These are phyloP conservation scores for Luffa acutangula DNA, from an alignment of 306 rosid genomes.

Conservation along the genomic window DNA sequence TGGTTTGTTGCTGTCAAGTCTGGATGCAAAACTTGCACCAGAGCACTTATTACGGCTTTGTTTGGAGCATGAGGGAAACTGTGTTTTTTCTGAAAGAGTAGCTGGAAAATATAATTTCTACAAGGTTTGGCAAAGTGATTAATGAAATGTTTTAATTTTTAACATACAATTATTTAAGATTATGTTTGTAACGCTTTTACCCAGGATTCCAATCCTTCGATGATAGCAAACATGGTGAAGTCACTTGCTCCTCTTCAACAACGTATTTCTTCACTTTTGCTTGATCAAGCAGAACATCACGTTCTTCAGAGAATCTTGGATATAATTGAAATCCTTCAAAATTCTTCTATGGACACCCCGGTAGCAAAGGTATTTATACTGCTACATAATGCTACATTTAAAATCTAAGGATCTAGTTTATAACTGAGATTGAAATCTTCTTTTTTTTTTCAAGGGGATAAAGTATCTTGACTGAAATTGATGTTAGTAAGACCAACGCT, in stretches of 20 bases:
- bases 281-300: slow-evolving; percentile 53
- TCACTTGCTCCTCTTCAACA: slow-evolving; percentile 49
- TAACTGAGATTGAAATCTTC: not conserved
- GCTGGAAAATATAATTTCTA: slow-evolving; percentile 55
- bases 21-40: slow-evolving; percentile 64
- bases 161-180: not conserved
- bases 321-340: slow-evolving; percentile 58
- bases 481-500: not conserved
- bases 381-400: not conserved
- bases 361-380: slow-evolving; percentile 60
- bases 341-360: slow-evolving; percentile 45
- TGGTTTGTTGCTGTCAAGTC: slow-evolving; percentile 33
- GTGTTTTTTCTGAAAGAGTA: slow-evolving; percentile 28
- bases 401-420: not conserved
- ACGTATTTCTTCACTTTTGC: slow-evolving; percentile 27
- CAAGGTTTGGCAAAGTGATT: slow-evolving; percentile 41
- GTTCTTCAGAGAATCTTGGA: slow-evolving; percentile 47
- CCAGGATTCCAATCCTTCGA: slow-evolving; percentile 75
- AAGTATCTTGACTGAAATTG: not conserved
- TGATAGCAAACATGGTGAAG: slow-evolving; percentile 58
- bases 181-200: not conserved
- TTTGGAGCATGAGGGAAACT: slow-evolving; percentile 45
- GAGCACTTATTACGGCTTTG: slow-evolving; percentile 71
- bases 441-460: not conserved
- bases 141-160: not conserved